Evolutionary conservation across 768 basidiomycete genomes (phyloP), one percentile per base, ranked within the genome.

Genomic region (Russula abietina): DNA sequence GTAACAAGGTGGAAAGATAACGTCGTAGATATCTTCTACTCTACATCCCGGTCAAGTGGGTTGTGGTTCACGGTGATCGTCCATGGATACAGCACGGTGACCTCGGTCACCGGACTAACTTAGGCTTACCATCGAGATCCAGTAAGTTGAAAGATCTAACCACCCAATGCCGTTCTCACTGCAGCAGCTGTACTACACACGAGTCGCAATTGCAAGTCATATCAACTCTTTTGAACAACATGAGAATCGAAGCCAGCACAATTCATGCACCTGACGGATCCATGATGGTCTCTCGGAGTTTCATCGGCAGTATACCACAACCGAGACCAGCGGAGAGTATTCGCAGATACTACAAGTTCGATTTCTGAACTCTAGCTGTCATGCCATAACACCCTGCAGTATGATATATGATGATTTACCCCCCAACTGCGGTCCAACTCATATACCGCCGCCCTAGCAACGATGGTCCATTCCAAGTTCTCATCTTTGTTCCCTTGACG

Each of bases 111-210:
- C 22, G 22, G 50, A 24, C 43, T 26, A 57, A 8, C 7, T 30
- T n/a, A 19, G 19, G 16, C 58, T 16, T 28, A 64, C 54, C 62
- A 24, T 60, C 60, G 14, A 59, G 58, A 39, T 64, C 28, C 2
- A 64, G 19, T n/a, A 66, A 57, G n/a, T 59, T 30, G 32, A 66
- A 66, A 64, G 26, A 60, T 53, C 55, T 66, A 41, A 30, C n/a
- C n/a, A 36, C 32, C 45, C n/a, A n/a, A n/a, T n/a, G n/a, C n/a
- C n/a, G n/a, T n/a, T 24, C 65, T 43, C 24, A 65, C 54, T 48
- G 57, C 62, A 4, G 62, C 14, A 57, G 28, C 1, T 64, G 58
- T 7, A 57, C 41, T 5, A 48, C 11, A 22, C 45, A 46, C 10
- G 2, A 7, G 43, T 57, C 53, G 58, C 62, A 22, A 57, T 55